Conservation (phyloP, 768 basidiomycete species). For the Auricularia cornea region DNA sequence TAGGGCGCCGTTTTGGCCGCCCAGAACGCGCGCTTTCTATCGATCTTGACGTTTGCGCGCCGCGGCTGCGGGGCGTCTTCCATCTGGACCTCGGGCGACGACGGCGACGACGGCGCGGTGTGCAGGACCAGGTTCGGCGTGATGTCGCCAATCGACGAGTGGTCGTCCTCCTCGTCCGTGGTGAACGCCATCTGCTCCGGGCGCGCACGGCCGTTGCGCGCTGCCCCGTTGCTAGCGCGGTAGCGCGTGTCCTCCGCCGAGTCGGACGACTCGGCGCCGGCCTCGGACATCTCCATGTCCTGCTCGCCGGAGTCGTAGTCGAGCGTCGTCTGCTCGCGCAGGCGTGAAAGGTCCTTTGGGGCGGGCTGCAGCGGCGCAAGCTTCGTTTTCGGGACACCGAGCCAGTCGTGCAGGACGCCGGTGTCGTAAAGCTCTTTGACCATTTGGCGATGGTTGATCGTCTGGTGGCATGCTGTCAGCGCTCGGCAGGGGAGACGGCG, state of each 20-base stretch:
- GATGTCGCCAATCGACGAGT: neutral
- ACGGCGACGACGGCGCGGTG: neutral
- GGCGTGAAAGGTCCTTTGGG: neutral
- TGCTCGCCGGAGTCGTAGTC: neutral
- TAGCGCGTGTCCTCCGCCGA: neutral
- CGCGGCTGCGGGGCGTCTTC: neutral
- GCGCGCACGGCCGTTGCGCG: neutral
- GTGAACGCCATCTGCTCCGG: neutral
- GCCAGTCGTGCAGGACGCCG: slow-evolving; percentile 47
- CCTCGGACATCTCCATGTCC: neutral
- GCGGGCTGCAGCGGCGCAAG: neutral
- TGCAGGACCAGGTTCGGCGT: neutral
- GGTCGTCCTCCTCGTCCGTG: neutral
- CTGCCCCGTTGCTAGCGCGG: neutral
- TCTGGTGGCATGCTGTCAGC: slow-evolving; percentile 33
- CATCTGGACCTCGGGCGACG: neutral
- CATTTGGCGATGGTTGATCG: slow-evolving; percentile 61
- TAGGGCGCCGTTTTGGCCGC: neutral
- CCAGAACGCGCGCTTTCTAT: neutral
- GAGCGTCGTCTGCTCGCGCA: neutral
- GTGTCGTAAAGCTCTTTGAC: slow-evolving; percentile 62
- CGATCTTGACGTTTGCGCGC: neutral
- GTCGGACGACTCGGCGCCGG: neutral
- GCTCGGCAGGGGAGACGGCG: neutral
- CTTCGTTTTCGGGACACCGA: slow-evolving; percentile 34